Evolutionary conservation across 1,284 basidiomycete genomes (phyloP), one percentile per base, ranked within the genome.

Genomic region (Rhodotorula glutinis): DNA sequence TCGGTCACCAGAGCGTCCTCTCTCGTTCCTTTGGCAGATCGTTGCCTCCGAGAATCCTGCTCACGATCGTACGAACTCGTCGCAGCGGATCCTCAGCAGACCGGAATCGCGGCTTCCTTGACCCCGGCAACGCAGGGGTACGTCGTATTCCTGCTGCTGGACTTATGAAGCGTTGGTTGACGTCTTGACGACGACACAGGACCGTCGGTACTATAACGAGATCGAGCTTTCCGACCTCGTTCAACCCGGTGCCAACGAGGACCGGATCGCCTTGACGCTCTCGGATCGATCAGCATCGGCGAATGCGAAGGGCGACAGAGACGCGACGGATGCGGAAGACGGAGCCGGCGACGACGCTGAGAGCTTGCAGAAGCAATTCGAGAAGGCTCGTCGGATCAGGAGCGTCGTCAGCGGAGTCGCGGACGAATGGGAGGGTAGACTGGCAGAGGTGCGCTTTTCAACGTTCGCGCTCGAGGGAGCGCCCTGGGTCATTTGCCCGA

Each of bases 141-240:
- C 23, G 66, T 59, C 38, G 27, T 30, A 23, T 25, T n/a, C 14
- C 33, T 38, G 0, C 21, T 4, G 10, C 23, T n/a, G 11, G 53
- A 27, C n/a, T 17, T 25, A 23, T 21, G 53, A 38, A 25, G 5
- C 25, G 29, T 33, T 33, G 40, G 30, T 11, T 33, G 83, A 16
- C 7, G 9, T 47, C 30, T 38, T 54, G 11, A 3, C 41, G 9
- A 16, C n/a, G 2, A 19, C 29, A 25, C 62, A 74, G 73, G 67
- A 64, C 73, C 76, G 74, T 66, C 80, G 80, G 53, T 80, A 81
- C 53, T 88, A 89, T 68, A 79, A 84, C 16, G 87, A 91, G 75
- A 89, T 98, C 66, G 90, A 93, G 67, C 82, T 95, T 25, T 88
- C 91, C 60, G 95, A 98, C 76, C 82, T 98, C 38, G 86, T 73